Percentiles rank a stretch among this genome's conserved stretches.
These are phyloP conservation scores for Thelonectria rubi DNA, from an alignment of 2,329 filamentous ascomycete species.

Conservation along the genomic window DNA sequence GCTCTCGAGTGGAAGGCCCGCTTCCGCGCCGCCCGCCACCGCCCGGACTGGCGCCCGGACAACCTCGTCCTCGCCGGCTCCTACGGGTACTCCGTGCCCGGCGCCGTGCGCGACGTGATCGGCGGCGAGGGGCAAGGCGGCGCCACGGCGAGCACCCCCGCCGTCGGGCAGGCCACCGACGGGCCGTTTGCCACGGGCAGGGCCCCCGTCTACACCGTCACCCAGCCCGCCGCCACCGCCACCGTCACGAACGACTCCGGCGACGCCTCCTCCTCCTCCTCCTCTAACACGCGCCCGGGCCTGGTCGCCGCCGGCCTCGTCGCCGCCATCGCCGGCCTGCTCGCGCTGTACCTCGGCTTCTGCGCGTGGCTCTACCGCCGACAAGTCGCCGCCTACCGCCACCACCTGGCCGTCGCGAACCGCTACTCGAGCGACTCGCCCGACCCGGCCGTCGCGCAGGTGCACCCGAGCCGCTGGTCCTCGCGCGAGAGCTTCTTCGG, in stretches of 20 bases:
- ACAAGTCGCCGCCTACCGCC: slow-evolving; percentile 74
- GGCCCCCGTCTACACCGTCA: slow-evolving; percentile 74
- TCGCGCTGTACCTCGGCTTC: slow-evolving; percentile 73
- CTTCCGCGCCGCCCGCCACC: slow-evolving; percentile 70
- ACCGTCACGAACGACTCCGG: slow-evolving; percentile 52
- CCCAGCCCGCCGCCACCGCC: slow-evolving; percentile 57
- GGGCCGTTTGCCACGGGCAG: slow-evolving; percentile 77
- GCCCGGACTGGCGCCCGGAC: slow-evolving; percentile 62
- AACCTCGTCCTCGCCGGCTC: slow-evolving; percentile 56
- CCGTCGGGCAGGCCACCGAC: slow-evolving; percentile 63
- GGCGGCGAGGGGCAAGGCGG: slow-evolving; percentile 61
- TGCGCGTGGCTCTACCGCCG: slow-evolving; percentile 78
- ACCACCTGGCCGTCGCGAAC: slow-evolving; percentile 73
- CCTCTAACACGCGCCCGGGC: slow-evolving; percentile 45
- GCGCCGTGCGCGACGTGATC: slow-evolving; percentile 58
- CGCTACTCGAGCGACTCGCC: slow-evolving; percentile 55
- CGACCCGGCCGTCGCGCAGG: slow-evolving; percentile 30
- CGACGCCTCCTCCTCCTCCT: slow-evolving; percentile 4
- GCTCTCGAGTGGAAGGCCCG: slow-evolving; percentile 64
- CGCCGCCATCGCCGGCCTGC: slow-evolving; percentile 70
- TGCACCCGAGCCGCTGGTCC: slow-evolving; percentile 25
- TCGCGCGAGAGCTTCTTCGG: slow-evolving; percentile 43
- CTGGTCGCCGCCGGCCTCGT: slow-evolving; percentile 63
- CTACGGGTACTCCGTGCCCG: slow-evolving; percentile 63
- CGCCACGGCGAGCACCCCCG: slow-evolving; percentile 62